Base-by-base conservation (phyloP, 257 asterid species). In the Solanum lycopersicoides region DNA sequence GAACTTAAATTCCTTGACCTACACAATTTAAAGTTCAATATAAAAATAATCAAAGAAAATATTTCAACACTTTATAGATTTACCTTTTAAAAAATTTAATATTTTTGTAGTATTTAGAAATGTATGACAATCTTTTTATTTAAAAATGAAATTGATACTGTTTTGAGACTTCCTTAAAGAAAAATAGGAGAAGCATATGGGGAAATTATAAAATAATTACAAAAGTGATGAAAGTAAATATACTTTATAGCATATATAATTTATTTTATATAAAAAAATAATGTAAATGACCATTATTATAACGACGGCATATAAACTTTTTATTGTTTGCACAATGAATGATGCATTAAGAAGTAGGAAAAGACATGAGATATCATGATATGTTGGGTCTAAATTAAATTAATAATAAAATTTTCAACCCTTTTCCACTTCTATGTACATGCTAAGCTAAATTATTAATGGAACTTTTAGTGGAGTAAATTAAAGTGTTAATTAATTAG, bases 361-460 rank as follows among this genome's bases (percentile, higher is more conserved):
- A 44, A 82, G 87, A 2, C 53, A 80, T 30, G 30, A 30, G 45
- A 82, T 50, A 80, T 42, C 83, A n/a, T 45, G 41, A 47, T 47
- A 6, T 80, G 68, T 80, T 21, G 16, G 30, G 85, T 18, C 60
- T 76, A 42, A 42, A 76, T 30, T 47, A 28, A 80, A 80, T 18
- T 50, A 50, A 50, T 18, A 18, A 82, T 32, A 32, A 50, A 20
- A 3, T 18, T 16, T 88, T 72, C 90, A 89, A 87, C 89, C 66
- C 83, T 90, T 89, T 90, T 84, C 91, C 90, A 87, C 91, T 86
- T 79, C 45, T 80, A 18, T 34, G 25, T 60, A 86, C 87, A 79
- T 83, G 34, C 88, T 88, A 45, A 88, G 34, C 88, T 88, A 45
- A 88, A 77, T 68, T 74, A 77, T 68, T 74, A 77, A 83, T 85